Conservation (phyloP, 495 filamentous ascomycete species). For the Aspergillus cavernicola region DNA sequence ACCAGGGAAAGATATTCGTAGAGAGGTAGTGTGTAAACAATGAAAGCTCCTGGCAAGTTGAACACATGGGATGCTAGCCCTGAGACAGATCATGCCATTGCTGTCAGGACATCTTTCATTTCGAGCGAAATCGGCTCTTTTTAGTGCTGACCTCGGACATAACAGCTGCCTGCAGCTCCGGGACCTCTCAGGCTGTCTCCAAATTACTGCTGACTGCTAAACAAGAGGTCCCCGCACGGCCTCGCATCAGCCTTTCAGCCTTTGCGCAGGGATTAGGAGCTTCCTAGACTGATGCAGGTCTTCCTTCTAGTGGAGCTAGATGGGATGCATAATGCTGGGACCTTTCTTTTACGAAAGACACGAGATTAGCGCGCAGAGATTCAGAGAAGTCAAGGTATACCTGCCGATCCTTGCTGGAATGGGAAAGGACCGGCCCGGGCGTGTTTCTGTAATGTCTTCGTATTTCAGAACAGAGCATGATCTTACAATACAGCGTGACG, state of each 20-base stretch:
- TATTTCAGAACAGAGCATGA: neutral
- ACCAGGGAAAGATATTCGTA: too few relatives aligned
- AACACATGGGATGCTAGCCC: too few relatives aligned
- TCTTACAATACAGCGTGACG: neutral
- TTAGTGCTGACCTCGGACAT: neutral
- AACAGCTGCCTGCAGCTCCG: too few relatives aligned
- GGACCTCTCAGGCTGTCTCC: too few relatives aligned
- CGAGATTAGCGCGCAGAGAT: conserved; percentile 7
- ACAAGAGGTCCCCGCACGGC: too few relatives aligned
- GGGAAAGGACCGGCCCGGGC: neutral
- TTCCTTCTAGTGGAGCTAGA: neutral
- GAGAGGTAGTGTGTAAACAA: too few relatives aligned
- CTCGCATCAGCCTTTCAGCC: too few relatives aligned
- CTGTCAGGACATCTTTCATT: too few relatives aligned
- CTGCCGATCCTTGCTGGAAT: neutral
- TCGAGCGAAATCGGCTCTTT: conserved; percentile 5
- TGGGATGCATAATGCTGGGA: neutral
- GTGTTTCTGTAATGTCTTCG: neutral
- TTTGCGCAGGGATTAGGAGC: too few relatives aligned
- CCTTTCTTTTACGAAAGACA: conserved; percentile 4
- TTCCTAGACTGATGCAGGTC: too few relatives aligned
- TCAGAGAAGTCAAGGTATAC: neutral
- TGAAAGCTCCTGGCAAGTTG: too few relatives aligned
- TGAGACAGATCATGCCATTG: neutral
- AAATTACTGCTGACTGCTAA: neutral